These are phyloP conservation scores for Erysimum cheiranthoides DNA, from an alignment of 345 rosid species.

Conservation along the genomic window DNA sequence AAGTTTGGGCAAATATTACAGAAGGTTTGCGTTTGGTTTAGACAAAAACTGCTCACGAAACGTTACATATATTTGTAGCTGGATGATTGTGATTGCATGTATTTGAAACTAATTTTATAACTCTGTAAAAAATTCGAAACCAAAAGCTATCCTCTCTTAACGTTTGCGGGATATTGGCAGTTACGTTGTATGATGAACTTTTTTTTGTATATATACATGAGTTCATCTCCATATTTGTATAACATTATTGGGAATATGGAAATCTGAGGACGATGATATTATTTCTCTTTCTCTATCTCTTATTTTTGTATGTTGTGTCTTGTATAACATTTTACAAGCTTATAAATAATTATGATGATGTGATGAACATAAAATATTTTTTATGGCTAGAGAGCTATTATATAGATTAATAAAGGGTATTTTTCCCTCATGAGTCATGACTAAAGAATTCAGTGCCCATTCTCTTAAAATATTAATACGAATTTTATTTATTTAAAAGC, in stretches of 20 bases:
- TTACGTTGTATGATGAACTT: too few relatives aligned
- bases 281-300: too few relatives aligned
- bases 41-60: slow-evolving; percentile 13
- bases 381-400: background rate
- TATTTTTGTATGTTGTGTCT: too few relatives aligned
- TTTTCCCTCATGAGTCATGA: background rate
- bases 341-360: slow-evolving; percentile 6
- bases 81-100: slow-evolving; percentile 29
- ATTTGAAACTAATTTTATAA: background rate
- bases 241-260: too few relatives aligned
- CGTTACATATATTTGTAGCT: slow-evolving; percentile 7
- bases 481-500: background rate
- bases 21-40: slow-evolving; percentile 42
- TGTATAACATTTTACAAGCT: background rate
- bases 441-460: background rate
- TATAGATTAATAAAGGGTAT: background rate
- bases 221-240: too few relatives aligned
- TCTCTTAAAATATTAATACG: background rate
- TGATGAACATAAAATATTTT: background rate
- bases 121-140: background rate
- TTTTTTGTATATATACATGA: too few relatives aligned
- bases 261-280: too few relatives aligned
- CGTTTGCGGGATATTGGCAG: background rate
- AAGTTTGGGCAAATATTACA: slow-evolving; percentile 36
- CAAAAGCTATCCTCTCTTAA: background rate